Percentiles rank a stretch among this genome's conserved stretches.
These are phyloP conservation scores for Geranium incanum DNA, from an alignment of 441 rosid genomes.

Conservation along the genomic window DNA sequence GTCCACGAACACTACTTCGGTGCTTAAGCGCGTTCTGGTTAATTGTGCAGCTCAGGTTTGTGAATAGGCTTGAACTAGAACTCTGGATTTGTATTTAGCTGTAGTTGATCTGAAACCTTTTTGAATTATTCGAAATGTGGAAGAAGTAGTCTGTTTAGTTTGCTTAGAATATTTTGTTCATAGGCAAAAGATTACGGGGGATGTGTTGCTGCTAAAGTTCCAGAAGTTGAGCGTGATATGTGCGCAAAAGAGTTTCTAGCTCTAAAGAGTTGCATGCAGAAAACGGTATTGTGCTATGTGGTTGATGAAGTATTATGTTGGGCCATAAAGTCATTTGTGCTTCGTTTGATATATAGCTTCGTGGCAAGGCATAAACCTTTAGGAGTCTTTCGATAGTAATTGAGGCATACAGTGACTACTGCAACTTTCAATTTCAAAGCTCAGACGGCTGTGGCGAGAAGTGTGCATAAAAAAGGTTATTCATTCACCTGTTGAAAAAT, in stretches of 20 bases:
- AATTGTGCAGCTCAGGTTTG: conserved; percentile 80
- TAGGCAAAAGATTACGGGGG: conserved; percentile 83
- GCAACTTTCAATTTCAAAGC: conserved; percentile 13
- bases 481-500: neutral
- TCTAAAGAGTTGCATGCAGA: conserved; percentile 77
- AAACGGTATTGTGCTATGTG: conserved; percentile 43
- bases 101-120: neutral
- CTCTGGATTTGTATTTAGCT: neutral
- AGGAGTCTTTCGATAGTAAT: conserved; percentile 9
- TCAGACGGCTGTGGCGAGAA: neutral
- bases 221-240: conserved; percentile 64
- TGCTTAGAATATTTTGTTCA: conserved; percentile 14
- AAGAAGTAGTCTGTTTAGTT: conserved; percentile 1
- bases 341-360: conserved; percentile 41
- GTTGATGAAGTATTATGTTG: conserved; percentile 11
- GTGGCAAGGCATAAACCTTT: conserved; percentile 40
- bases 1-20: conserved; percentile 34
- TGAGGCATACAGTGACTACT: conserved; percentile 15
- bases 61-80: conserved; percentile 13
- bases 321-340: conserved; percentile 15
- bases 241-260: conserved; percentile 82
- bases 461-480: conserved; percentile 16
- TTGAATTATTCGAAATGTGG: neutral
- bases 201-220: conserved; percentile 78
- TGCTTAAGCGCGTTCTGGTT: conserved; percentile 56